Percentiles rank a stretch among this genome's conserved stretches.
Evolutionary conservation across 2,329 filamentous ascomycete species (phyloP).

Genomic region (Trichoderma brevicompactum): DNA sequence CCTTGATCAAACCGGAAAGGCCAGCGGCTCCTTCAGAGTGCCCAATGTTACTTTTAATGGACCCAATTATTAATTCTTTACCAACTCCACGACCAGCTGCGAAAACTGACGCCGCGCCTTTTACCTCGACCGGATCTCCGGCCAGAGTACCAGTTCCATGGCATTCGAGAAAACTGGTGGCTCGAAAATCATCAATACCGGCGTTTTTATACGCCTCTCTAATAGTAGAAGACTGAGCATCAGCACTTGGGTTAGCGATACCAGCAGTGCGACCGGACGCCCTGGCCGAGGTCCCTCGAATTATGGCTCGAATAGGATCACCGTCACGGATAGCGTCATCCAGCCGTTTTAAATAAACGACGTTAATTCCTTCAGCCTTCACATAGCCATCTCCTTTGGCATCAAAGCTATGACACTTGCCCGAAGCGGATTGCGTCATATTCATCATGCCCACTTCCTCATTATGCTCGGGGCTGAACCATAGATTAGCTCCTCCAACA

Average conservation of each 20-base stretch:
- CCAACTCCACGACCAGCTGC: slow-evolving; percentile 20
- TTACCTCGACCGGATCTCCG: slow-evolving; percentile 49
- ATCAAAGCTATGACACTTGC: slow-evolving; percentile 32
- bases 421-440: slow-evolving; percentile 36
- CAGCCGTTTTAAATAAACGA: slow-evolving; percentile 47
- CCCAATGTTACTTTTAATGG: slow-evolving; percentile 43
- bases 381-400: slow-evolving; percentile 46
- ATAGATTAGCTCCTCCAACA: slow-evolving; percentile 42
- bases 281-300: slow-evolving; percentile 42
- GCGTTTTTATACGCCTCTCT: slow-evolving; percentile 38
- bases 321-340: slow-evolving; percentile 48
- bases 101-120: slow-evolving; percentile 30
- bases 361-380: slow-evolving; percentile 47
- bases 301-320: slow-evolving; percentile 46
- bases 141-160: slow-evolving; percentile 52
- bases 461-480: slow-evolving; percentile 37
- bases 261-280: slow-evolving; percentile 48
- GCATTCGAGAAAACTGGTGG: slow-evolving; percentile 44
- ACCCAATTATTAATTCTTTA: slow-evolving; percentile 37
- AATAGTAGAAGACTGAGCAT: slow-evolving; percentile 41
- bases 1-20: slow-evolving; percentile 40
- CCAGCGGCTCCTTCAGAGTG: slow-evolving; percentile 40
- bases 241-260: slow-evolving; percentile 46
- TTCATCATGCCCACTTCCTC: slow-evolving; percentile 32
- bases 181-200: slow-evolving; percentile 32